Evolutionary conservation across 2,329 filamentous ascomycete species (phyloP).

Genomic region (Trichoderma citrinoviride): DNA sequence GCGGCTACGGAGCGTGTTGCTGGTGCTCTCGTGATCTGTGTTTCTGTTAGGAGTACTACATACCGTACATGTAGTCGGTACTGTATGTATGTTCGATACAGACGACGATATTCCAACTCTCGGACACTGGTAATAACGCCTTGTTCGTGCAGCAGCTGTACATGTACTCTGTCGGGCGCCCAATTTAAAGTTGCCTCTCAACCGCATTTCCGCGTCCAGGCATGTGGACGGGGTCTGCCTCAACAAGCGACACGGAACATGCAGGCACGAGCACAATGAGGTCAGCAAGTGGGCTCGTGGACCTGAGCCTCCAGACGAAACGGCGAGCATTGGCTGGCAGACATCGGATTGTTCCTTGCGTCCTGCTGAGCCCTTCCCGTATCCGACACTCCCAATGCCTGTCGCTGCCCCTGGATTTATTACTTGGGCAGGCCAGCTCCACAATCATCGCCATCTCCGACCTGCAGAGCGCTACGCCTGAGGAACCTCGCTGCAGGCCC

Average conservation of each 20-base stretch:
- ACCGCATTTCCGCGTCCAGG: neutral
- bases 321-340: neutral
- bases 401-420: slow-evolving; percentile 25
- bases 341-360: slow-evolving; percentile 20
- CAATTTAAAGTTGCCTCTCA: too few relatives aligned
- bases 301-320: slow-evolving; percentile 14
- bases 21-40: neutral
- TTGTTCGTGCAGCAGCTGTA: too few relatives aligned
- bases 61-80: too few relatives aligned
- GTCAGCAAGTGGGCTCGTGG: slow-evolving; percentile 15
- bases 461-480: slow-evolving; percentile 1
- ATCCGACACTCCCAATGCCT: slow-evolving; percentile 19
- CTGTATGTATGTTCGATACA: neutral
- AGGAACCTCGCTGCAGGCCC: neutral
- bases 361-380: slow-evolving; percentile 13
- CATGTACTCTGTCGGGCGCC: too few relatives aligned
- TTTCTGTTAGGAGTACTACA: neutral
- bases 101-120: too few relatives aligned
- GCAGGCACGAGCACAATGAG: slow-evolving; percentile 17
- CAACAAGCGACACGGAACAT: neutral
- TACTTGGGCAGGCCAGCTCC: slow-evolving; percentile 20
- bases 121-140: too few relatives aligned
- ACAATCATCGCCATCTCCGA: slow-evolving; percentile 21
- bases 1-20: neutral
- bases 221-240: neutral